Base-by-base conservation (phyloP, 75 land plant species). In the Isoetes taiwanensis region DNA sequence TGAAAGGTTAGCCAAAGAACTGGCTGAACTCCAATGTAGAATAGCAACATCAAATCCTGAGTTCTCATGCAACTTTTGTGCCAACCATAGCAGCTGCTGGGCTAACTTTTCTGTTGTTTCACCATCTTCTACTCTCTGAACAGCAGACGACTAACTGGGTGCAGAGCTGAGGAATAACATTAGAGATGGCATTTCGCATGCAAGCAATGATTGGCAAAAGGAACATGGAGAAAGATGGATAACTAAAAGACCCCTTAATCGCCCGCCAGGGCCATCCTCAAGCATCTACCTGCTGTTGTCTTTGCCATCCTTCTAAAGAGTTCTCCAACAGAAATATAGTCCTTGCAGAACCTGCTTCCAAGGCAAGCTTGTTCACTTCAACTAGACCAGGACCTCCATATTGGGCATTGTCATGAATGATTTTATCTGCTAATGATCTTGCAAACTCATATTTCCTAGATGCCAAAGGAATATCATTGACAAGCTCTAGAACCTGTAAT, bases 371-470 rank as follows among this genome's bases (percentile, higher is more conserved):
- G 50, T 46, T 46, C 50, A 46, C 50, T 19, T 46, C 50, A n/a
- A 16, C 21, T 8, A 46, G 50, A 8, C 21, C 4, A 16, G 16
- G 50, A 8, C 50, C 50, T 19, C 50, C 50, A 6, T 46, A 23
- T 23, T 46, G 12, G 50, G 23, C 50, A n/a, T 46, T 46, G 50
- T 46, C 50, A 23, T 46, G 23, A 5, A 46, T 46, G 25, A 46
- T 46, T 19, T 46, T 46, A 16, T 46, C 50, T 46, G 50, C 50
- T 5, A 46, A 23, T 46, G 50, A 8, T 19, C 50, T 19, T 6
- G 50, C 50, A n/a, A 46, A 46, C 16, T 46, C 50, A 46, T 46
- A 46, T n/a, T 46, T 46, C 50, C 50, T 5, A 23, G 50, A 46
- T n/a, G 50, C 16, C 25, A 23, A 16, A 6, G 50, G 50, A 6